These are phyloP conservation scores for Drosera spatulata DNA, from an alignment of 179 eudicot species.

Conservation along the genomic window DNA sequence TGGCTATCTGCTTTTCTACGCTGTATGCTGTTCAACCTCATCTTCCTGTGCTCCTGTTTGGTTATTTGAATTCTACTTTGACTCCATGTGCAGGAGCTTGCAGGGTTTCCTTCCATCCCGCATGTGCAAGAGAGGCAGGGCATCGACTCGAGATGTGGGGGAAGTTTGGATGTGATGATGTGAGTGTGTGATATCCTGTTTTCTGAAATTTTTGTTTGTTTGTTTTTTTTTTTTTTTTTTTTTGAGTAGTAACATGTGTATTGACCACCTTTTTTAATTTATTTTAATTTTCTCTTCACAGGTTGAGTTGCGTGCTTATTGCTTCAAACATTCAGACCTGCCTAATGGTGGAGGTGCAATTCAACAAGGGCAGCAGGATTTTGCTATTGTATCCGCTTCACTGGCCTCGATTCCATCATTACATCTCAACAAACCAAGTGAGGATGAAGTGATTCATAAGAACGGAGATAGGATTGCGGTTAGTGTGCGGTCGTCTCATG, in stretches of 20 bases:
- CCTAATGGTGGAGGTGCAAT: slow-evolving; percentile 11
- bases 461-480: slow-evolving; percentile 43
- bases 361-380: slow-evolving; percentile 21
- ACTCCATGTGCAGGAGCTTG: slow-evolving; percentile 57
- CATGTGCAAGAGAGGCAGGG: slow-evolving; percentile 93
- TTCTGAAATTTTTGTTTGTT: not conserved
- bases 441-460: slow-evolving; percentile 39
- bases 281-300: slow-evolving; percentile 4
- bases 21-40: slow-evolving; percentile 6
- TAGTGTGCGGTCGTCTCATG: slow-evolving; percentile 17
- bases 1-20: slow-evolving; percentile 27
- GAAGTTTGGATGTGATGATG: slow-evolving; percentile 88
- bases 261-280: too few relatives aligned
- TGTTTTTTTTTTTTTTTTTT: too few relatives aligned
- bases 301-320: slow-evolving; percentile 92
- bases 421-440: slow-evolving; percentile 25
- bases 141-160: slow-evolving; percentile 97
- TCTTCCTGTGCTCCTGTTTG: not conserved
- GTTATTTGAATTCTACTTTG: not conserved
- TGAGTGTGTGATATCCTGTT: slow-evolving; percentile 22
- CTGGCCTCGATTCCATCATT: slow-evolving; percentile 11
- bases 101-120: slow-evolving; percentile 89
- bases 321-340: slow-evolving; percentile 68
- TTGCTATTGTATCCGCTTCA: slow-evolving; percentile 16
- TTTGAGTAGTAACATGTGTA: too few relatives aligned